Evolutionary conservation across 2,329 filamentous ascomycete genomes (phyloP), one percentile per base, ranked within the genome.

Genomic region (Fonsecaea pedrosoi): DNA sequence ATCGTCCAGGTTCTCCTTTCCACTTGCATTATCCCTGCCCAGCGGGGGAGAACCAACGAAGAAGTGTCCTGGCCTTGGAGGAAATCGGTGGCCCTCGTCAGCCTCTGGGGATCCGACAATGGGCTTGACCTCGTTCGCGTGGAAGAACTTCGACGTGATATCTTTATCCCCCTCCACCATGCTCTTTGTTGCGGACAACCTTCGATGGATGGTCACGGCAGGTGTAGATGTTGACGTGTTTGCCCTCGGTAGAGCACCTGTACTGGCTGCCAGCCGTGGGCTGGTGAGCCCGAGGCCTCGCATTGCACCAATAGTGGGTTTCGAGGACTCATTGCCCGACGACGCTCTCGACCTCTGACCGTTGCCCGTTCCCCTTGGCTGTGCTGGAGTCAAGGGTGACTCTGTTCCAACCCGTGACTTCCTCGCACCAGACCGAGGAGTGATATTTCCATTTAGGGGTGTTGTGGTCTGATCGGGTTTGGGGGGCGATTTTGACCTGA

Each of bases 141-240:
- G 94, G 77, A 99, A 97, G 84, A 98, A 98, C 81, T 92, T 94
- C 61, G 89, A 56, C 64, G 67, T 64, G 12, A 60, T 56, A 30
- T 72, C 72, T 53, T 73, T 78, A 60, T 67, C 77, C 8, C 80
- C 79, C 32, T 77, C 75, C 15, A 75, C 74, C 40, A 78, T 70
- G 40, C 78, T 79, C 70, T 77, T 80, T 34, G 79, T 73, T 60
- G 75, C 77, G 37, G 77, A 71, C 35, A 74, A 70, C 63, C 77
- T 76, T 32, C 70, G 50, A 32, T 70, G 57, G 56, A 63, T 48
- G 21, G 67, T 65, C 35, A 64, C 50, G 25, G 65, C 56, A 34
- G 70, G 61, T 40, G 68, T 53, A 13, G 54, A 37, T 60, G 60
- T 12, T 37, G 68, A 30, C 25, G 55, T 50, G 35, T 54, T 58